Conservation (phyloP, 2,329 filamentous ascomycete genomes). For the Fusarium oxysporum region DNA sequence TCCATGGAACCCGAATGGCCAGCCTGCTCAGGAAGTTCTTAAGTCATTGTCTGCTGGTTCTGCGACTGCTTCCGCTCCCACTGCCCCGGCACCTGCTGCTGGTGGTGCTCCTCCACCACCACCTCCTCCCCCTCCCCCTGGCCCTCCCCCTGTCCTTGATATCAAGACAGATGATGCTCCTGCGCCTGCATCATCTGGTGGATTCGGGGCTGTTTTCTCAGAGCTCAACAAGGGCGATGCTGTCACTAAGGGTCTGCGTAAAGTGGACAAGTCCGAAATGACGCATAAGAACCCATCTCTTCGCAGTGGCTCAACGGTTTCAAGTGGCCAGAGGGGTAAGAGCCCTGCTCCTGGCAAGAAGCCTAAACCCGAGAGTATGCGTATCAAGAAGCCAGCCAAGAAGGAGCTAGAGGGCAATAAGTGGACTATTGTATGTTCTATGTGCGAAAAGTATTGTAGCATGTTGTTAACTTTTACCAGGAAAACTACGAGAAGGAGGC, state of each 20-base stretch:
- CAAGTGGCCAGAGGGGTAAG: conserved; percentile 75
- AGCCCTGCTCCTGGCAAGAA: conserved; percentile 90
- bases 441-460: background rate
- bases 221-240: conserved; percentile 89
- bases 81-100: conserved; percentile 55
- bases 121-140: conserved; percentile 63
- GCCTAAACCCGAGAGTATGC: conserved; percentile 87
- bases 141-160: conserved; percentile 74
- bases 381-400: conserved; percentile 81
- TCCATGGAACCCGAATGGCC: conserved; percentile 84
- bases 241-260: conserved; percentile 90
- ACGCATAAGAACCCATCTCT: conserved; percentile 97
- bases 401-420: conserved; percentile 90
- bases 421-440: conserved; percentile 80
- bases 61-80: conserved; percentile 47
- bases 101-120: conserved; percentile 72
- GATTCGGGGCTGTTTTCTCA: conserved; percentile 89
- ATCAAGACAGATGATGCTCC: conserved; percentile 58
- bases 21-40: conserved; percentile 75
- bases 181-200: conserved; percentile 65
- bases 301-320: conserved; percentile 77
- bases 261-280: conserved; percentile 96
- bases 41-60: conserved; percentile 61
- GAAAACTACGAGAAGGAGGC: conserved; percentile 89
- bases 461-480: conserved; percentile 52